phyloP scores from a whole-genome alignment of 768 basidiomycete species.

The Dioszegia aurantiaca region DNA sequence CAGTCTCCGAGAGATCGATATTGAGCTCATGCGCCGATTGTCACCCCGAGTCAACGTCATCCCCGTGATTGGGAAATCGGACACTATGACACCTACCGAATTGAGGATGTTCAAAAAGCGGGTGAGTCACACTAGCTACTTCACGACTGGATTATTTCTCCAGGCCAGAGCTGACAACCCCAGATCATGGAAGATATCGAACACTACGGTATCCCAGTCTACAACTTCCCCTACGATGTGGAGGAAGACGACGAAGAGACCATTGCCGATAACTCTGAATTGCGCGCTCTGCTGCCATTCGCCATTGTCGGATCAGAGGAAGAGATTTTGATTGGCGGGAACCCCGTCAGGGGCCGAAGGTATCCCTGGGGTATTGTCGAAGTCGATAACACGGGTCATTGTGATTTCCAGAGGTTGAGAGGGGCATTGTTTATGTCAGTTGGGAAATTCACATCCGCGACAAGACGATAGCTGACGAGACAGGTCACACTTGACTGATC shows the following conservation, averaged over 20 bases:
- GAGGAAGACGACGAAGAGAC: conserved; percentile 99
- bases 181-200: conserved; percentile 99
- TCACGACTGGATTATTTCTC: no score
- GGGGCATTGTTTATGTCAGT: conserved; percentile 83
- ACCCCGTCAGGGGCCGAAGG: conserved; percentile 84
- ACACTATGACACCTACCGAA: conserved; percentile 88
- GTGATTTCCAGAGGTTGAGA: conserved; percentile 91
- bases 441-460: no score
- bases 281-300: conserved; percentile 88
- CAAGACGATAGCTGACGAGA: background rate
- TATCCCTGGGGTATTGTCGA: conserved; percentile 99
- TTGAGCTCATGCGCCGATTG: conserved; percentile 96
- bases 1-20: conserved; percentile 90
- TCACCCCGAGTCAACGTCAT: conserved; percentile 98
- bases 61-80: conserved; percentile 92
- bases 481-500: conserved; percentile 88
- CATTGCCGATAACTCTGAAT: conserved; percentile 92
- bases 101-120: conserved; percentile 94
- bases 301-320: conserved; percentile 97
- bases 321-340: conserved; percentile 82
- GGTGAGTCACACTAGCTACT: conserved; percentile 53
- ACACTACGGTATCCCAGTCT: conserved; percentile 94
- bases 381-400: conserved; percentile 99
- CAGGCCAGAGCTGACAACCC: background rate
- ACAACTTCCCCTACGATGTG: conserved; percentile 99